Base-by-base conservation (phyloP, 2,329 filamentous ascomycete species). In the Phoma sp. region DNA sequence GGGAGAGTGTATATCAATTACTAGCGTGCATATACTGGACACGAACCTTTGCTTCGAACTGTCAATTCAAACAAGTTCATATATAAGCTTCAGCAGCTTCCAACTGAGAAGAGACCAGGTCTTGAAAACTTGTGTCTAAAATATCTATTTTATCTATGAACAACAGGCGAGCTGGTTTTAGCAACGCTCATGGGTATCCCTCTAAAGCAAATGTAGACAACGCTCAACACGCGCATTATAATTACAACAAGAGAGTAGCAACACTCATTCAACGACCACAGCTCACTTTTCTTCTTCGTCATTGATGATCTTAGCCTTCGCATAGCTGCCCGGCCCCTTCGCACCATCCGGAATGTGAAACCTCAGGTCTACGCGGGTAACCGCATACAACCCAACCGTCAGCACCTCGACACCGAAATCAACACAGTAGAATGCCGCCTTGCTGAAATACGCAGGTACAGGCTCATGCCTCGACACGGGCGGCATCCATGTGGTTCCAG, bases 341-440 rank as follows among this genome's bases (percentile, higher is more conserved):
- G 85, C 85, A 33, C 88, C 87, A 69, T 93, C 78, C 0, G 89
- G 89, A n/a, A 95, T 77, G 68, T 88, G 82, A 77, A 95, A 96
- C 37, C 89, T 83, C 58, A 81, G 80, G 70, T 96, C 91, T 56
- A 95, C 86, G 30, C 91, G 82, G 23, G 81, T 75, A 13, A 89
- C 64, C 0, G 86, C 81, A 74, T 89, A 93, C 2, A 86, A 74
- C 48, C 80, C 83, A 4, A 93, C 80, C 32, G 91, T 84, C 14
- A 88, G 65, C 39, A 92, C 77, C 75, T 96, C 91, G 33, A 92
- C 79, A 13, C 77, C 79, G 68, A 89, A 95, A 76, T 90, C 89
- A 77, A 93, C 90, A 68, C 85, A 75, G 77, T 93, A 96, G 77
- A 91, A 96, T 67, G 83, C 85, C 2, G 86, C 83, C 69, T 87